Conservation (phyloP, 169 alveolate species). For the Plasmodium berghei region DNA sequence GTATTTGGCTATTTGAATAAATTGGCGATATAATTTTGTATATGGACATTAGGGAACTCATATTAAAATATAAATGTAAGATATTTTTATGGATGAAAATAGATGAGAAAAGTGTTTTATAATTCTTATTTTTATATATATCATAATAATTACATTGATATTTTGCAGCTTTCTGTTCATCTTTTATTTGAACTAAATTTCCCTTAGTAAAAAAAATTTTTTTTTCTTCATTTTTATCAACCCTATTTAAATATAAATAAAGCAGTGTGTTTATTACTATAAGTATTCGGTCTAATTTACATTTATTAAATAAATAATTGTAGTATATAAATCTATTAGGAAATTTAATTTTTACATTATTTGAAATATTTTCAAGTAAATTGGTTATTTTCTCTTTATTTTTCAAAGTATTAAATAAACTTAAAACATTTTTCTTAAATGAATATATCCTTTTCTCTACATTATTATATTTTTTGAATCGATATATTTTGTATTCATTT, state of each 20-base stretch:
- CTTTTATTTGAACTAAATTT: slow-evolving; percentile 46
- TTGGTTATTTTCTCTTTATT: slow-evolving; percentile 8
- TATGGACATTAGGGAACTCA: slow-evolving; percentile 75
- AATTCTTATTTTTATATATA: slow-evolving; percentile 64
- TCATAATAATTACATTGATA: slow-evolving; percentile 74
- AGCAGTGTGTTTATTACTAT: slow-evolving; percentile 31
- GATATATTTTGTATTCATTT: slow-evolving; percentile 10
- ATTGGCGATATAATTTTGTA: slow-evolving; percentile 39
- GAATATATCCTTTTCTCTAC: slow-evolving; percentile 24
- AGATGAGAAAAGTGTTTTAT: slow-evolving; percentile 68
- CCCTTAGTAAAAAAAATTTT: slow-evolving; percentile 66
- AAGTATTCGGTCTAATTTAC: slow-evolving; percentile 66
- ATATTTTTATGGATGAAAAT: slow-evolving; percentile 71
- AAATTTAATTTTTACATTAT: slow-evolving; percentile 17
- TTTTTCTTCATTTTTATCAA: slow-evolving; percentile 56
- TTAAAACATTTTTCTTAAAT: slow-evolving; percentile 14
- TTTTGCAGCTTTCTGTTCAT: slow-evolving; percentile 66
- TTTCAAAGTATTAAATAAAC: slow-evolving; percentile 27
- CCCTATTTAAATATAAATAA: slow-evolving; percentile 46
- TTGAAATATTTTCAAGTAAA: slow-evolving; percentile 6
- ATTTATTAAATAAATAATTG: slow-evolving; percentile 56
- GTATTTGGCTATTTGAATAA: slow-evolving; percentile 64
- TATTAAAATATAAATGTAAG: slow-evolving; percentile 75
- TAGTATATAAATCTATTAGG: slow-evolving; percentile 13
- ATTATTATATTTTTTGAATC: slow-evolving; percentile 8